A percentile compares a stretch with the other conserved stretches of the same genome.
Evolutionary conservation across 2,329 filamentous ascomycete species (phyloP).

Genomic region (Fonsecaea pedrosoi): DNA sequence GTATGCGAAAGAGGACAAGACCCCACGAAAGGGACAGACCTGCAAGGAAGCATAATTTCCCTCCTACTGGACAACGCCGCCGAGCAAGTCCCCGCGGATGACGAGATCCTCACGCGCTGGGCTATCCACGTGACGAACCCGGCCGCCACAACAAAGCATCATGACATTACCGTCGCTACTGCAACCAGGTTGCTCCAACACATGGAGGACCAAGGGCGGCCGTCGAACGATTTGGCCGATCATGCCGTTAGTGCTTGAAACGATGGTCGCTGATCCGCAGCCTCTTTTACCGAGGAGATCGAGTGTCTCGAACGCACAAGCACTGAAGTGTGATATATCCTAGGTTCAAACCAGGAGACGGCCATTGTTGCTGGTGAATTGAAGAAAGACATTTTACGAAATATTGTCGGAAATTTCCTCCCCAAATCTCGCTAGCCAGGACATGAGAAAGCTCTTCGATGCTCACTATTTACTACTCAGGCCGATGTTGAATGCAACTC

Average conservation of each 20-base stretch:
- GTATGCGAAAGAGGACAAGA: conserved; percentile 11
- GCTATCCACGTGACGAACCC: conserved; percentile 14
- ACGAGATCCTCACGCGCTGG: conserved; percentile 35
- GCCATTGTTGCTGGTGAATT: not conserved
- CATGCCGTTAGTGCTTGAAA: not conserved
- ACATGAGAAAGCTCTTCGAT: not conserved
- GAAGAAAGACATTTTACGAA: not conserved
- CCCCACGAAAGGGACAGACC: not conserved
- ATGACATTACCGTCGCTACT: not conserved
- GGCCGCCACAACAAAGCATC: not conserved
- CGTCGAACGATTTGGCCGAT: not conserved
- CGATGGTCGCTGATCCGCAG: not conserved
- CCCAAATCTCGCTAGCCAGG: not conserved
- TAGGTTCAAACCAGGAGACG: not conserved
- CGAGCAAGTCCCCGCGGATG: conserved; percentile 31
- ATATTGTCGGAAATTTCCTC: not conserved
- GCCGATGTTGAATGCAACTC: not conserved
- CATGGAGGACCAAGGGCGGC: not conserved
- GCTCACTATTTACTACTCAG: not conserved
- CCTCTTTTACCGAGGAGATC: conserved; percentile 16
- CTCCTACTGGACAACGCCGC: conserved; percentile 32
- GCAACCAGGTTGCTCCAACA: not conserved
- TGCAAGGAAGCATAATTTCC: conserved; percentile 17
- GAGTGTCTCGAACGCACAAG: conserved; percentile 7
- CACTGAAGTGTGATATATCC: not conserved